Evolutionary conservation across 2,329 filamentous ascomycete genomes (phyloP).

Genomic region (Fusarium redolens): DNA sequence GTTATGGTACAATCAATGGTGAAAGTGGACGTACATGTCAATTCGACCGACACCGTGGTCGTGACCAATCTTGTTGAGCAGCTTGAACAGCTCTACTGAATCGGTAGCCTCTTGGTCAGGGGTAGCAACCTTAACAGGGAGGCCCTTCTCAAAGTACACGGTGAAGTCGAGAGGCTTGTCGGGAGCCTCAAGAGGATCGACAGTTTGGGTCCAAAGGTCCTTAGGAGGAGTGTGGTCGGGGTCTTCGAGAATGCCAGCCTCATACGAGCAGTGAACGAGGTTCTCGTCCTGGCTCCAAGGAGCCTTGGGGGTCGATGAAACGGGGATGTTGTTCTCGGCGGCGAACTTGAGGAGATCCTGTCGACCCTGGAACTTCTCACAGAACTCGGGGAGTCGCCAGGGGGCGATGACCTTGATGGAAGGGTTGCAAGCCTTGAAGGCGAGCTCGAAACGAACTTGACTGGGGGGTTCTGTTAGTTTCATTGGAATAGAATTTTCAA

Average conservation of each 20-base stretch:
- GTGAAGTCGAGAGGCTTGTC: constrained; percentile 73
- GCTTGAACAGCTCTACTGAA: constrained; percentile 72
- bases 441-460: constrained; percentile 55
- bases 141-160: constrained; percentile 73
- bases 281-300: constrained; percentile 68
- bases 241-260: constrained; percentile 56
- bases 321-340: constrained; percentile 73
- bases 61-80: constrained; percentile 72
- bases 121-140: constrained; percentile 72
- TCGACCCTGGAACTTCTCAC: constrained; percentile 68
- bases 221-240: constrained; percentile 68
- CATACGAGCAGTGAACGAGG: constrained; percentile 37
- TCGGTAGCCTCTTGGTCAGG: constrained; percentile 69
- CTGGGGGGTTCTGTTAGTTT: constrained; percentile 34
- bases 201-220: constrained; percentile 78
- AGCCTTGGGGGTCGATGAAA: constrained; percentile 78
- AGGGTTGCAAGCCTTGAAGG: constrained; percentile 62
- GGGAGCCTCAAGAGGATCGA: constrained; percentile 71
- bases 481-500: not conserved
- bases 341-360: constrained; percentile 65
- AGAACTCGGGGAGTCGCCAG: constrained; percentile 77
- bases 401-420: constrained; percentile 79
- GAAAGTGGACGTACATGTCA: constrained; percentile 49
- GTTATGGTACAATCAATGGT: too few relatives aligned
- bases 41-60: constrained; percentile 76